Evolutionary conservation across 2,329 filamentous ascomycete species (phyloP), one percentile per base, ranked within the genome.

Genomic region (Aschersonia sp.): DNA sequence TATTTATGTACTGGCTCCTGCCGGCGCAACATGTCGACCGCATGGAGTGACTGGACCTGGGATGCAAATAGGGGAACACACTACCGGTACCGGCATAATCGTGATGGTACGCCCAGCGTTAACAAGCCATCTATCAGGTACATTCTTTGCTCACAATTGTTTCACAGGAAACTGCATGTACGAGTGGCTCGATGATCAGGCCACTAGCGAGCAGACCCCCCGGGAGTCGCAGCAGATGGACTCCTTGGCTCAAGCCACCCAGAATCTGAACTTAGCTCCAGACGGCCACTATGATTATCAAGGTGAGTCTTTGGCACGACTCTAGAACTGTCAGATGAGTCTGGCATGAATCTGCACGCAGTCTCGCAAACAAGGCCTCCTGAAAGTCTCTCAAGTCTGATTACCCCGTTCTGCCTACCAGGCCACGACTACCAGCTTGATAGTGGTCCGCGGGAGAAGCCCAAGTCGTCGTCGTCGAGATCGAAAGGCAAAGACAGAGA

Each of bases 11-110:
- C 31, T 46, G 32, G 40, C 44, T 44, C 33, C 7, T 31, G 33
- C 33, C 31, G 37, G 39, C 10, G 40, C 41, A 50, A 37, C 14
- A 50, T 50, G 49, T 33, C 39, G 33, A 7, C 42, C 29, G 6
- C 50, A 40, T 60, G 56, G 57, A 53, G 56, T 42, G 49, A 50
- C 31, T 60, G 56, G 57, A 58, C 58, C 31, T 60, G 57, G 58
- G 53, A 47, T 41, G 53, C 50, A 49, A 55, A 58, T 47, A 50
- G 50, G 43, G 45, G 45, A 10, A 48, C 48, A 30, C 43, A 50
- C 30, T 44, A 51, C 8, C 53, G 52, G 44, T 58, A 56, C 49
- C 55, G 58, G 22, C 55, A 59, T 47, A 53, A 57, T 37, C 56
- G 57, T 44, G 47, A 50, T 22, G 22, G 22, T 22, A 22, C 32